Base-by-base conservation (phyloP, 1,139 yeast genomes). In the Meyerozyma guilliermondii region DNA sequence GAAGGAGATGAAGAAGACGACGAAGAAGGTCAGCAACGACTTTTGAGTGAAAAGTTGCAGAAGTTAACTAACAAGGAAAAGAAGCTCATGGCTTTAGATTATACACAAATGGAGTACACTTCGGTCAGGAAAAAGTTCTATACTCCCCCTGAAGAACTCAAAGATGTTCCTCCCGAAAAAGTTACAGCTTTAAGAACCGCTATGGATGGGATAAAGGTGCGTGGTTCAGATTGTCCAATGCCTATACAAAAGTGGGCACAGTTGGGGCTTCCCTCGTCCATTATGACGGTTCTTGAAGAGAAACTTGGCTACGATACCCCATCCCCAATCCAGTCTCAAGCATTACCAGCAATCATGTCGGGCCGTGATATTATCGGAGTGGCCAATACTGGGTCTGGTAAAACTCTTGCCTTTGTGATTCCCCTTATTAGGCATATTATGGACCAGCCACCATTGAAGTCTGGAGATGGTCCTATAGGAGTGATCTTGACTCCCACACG, bases 341-440 rank as follows among this genome's bases (percentile, higher is more conserved):
- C 97, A 0, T 71, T 91, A 14, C 98, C 99, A 0, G 85, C 91
- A 0, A 80, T 89, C 14, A 84, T 92, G 92, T 73, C 84, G 5
- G 98, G 98, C 0, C 64, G 87, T 44, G 98, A 94, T 65, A 79
- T 92, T 4, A 84, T 94, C 41, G 98, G 96, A 6, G 85, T 92
- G 27, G 98, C 98, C 0, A 88, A 89, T 52, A 92, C 99, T 0
- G 98, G 99, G 0, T 87, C 97, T 2, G 98, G 98, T 2, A 92
- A 92, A 58, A 94, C 98, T 0, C 72, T 92, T 54, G 85, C 97
- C 1, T 94, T 87, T 62, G 68, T 89, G 8, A 59, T 94, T 9
- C 98, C 98, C 0, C 64, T 92, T 65, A 68, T 92, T 40, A 72
- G 96, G 41, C 98, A 92, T 47, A 78, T 94, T 5, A 78, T 76